Evolutionary conservation across 805 yeast genomes (phyloP).

Genomic region (Starmerella apis): DNA sequence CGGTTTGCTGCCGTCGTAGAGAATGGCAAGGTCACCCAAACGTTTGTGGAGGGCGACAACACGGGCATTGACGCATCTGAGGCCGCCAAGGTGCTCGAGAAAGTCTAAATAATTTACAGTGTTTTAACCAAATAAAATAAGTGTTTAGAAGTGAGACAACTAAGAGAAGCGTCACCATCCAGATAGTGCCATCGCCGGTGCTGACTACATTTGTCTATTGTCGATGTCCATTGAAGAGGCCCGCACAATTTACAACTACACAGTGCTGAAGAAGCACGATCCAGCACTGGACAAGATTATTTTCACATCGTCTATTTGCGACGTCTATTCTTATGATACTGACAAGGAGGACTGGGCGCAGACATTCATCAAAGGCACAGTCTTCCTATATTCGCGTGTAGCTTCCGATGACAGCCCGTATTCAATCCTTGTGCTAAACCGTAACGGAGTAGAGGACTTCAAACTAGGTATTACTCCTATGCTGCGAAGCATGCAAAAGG

Average conservation of each 20-base stretch:
- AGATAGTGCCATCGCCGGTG: not conserved
- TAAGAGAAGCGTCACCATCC: too few species aligned
- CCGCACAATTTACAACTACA: constrained; percentile 27
- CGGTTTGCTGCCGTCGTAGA: constrained; percentile 69
- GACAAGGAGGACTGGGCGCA: constrained; percentile 33
- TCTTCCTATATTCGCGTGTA: constrained; percentile 33
- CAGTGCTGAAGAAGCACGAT: constrained; percentile 33
- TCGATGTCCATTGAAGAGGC: constrained; percentile 8
- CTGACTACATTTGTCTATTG: not conserved
- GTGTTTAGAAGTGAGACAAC: too few species aligned
- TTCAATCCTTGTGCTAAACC: constrained; percentile 33
- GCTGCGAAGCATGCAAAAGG: constrained; percentile 18
- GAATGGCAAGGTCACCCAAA: constrained; percentile 56
- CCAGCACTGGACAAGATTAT: constrained; percentile 31
- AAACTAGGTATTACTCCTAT: constrained; percentile 31
- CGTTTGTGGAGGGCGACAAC: constrained; percentile 73
- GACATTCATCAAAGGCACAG: constrained; percentile 33
- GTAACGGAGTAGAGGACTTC: constrained; percentile 30
- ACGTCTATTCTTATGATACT: constrained; percentile 33
- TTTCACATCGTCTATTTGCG: constrained; percentile 35
- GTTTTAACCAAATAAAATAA: too few species aligned
- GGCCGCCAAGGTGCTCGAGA: constrained; percentile 27
- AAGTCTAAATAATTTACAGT: not conserved
- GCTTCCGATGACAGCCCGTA: constrained; percentile 30
- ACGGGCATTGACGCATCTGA: constrained; percentile 46